Evolutionary conservation across 192 early-diverging fungal species (phyloP).

Genomic region (Lunasporangiospora selenospora): DNA sequence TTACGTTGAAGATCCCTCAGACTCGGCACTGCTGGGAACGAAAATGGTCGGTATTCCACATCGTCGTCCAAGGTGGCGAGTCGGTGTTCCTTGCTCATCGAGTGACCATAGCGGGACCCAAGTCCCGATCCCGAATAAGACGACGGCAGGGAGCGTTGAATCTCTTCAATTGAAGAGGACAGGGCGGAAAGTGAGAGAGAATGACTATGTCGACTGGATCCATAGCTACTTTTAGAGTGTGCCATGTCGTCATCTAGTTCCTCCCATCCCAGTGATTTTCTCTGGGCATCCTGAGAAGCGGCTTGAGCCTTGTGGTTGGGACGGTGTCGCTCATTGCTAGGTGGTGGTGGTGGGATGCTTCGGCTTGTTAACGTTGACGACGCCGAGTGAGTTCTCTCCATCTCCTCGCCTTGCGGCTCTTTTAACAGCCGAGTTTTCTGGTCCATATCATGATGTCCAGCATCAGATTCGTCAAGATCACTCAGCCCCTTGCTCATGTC

Average conservation of each 20-base stretch:
- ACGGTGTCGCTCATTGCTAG: neutral
- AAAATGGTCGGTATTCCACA: conserved; percentile 11
- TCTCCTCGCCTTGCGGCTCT: conserved; percentile 7
- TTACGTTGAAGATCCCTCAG: neutral
- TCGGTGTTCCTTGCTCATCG: conserved; percentile 3
- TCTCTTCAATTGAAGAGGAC: conserved; percentile 44
- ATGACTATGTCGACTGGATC: no score
- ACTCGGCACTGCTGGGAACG: conserved; percentile 20
- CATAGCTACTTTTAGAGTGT: conserved; percentile 4
- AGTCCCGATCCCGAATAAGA: conserved; percentile 28
- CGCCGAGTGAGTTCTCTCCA: conserved; percentile 26
- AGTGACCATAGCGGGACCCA: conserved; percentile 21
- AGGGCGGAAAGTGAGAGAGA: conserved; percentile 20
- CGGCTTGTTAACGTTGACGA: conserved; percentile 35
- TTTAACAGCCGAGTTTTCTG: neutral
- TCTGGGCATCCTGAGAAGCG: conserved; percentile 25
- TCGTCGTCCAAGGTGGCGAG: conserved; percentile 2
- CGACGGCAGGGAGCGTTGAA: conserved; percentile 31
- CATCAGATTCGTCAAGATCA: neutral
- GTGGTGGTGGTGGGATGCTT: conserved; percentile 15
- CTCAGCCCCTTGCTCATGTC: neutral
- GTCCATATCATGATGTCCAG: neutral
- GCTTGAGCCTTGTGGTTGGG: conserved; percentile 29
- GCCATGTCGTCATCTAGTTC: neutral
- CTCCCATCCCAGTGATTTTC: conserved; percentile 18